Conservation (phyloP, 2,329 filamentous ascomycete genomes). For the Fusarium avenaceum region DNA sequence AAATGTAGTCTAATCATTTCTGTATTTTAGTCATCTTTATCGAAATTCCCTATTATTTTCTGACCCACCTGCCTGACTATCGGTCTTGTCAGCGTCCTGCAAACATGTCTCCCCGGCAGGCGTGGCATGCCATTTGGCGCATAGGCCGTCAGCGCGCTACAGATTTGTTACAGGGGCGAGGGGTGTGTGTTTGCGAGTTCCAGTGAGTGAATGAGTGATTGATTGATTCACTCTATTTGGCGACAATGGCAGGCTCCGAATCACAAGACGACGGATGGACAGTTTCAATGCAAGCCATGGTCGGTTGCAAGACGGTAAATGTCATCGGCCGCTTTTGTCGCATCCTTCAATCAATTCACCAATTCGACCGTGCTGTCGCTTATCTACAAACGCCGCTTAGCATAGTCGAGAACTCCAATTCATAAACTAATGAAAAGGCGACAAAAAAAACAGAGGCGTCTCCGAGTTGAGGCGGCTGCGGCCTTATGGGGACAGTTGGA, state of each 20-base stretch:
- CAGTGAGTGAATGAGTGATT: background rate
- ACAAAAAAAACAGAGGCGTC: conserved; percentile 19
- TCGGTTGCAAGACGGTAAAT: conserved; percentile 21
- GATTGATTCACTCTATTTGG: conserved; percentile 19
- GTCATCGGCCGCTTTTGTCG: conserved; percentile 16
- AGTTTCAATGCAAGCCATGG: background rate
- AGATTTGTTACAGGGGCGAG: conserved; percentile 29
- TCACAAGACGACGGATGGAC: conserved; percentile 1
- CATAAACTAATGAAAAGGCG: background rate
- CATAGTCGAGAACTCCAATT: conserved; percentile 2
- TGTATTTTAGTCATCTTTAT: no score
- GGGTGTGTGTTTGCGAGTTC: background rate
- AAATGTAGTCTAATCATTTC: no score
- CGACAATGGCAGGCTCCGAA: conserved; percentile 6
- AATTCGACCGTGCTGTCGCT: conserved; percentile 24
- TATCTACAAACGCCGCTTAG: conserved; percentile 35
- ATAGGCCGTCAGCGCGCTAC: conserved; percentile 37
- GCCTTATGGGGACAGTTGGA: conserved; percentile 20
- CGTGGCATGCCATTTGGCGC: conserved; percentile 32
- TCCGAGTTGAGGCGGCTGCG: conserved; percentile 27
- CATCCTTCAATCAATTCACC: conserved; percentile 13
- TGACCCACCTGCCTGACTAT: conserved; percentile 2
- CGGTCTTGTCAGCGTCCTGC: conserved; percentile 37
- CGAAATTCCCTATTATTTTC: no score
- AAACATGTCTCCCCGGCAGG: conserved; percentile 25